Conservation (phyloP, 2,329 filamentous ascomycete species). For the Emmonsia crescens region DNA sequence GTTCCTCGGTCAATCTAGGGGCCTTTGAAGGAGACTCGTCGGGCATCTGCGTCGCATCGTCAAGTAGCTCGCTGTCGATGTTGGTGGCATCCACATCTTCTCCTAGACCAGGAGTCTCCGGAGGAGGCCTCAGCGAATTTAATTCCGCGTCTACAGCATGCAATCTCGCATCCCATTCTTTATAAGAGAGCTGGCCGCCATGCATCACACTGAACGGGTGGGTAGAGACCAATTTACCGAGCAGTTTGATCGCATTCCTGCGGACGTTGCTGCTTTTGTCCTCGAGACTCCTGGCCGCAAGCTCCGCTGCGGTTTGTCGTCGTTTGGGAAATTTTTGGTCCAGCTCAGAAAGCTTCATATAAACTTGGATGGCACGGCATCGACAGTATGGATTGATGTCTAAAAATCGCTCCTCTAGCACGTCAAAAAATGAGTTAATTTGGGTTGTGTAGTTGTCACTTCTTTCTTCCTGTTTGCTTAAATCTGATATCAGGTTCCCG, state of each 20-base stretch:
- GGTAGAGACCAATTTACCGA: slow-evolving; percentile 79
- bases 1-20: slow-evolving; percentile 63
- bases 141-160: slow-evolving; percentile 76
- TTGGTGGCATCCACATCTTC: slow-evolving; percentile 53
- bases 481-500: slow-evolving; percentile 82
- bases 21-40: slow-evolving; percentile 54
- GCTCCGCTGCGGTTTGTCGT: slow-evolving; percentile 73
- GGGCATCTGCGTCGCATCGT: slow-evolving; percentile 76
- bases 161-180: slow-evolving; percentile 74
- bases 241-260: slow-evolving; percentile 85
- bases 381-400: slow-evolving; percentile 96
- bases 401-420: slow-evolving; percentile 88
- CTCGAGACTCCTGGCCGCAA: slow-evolving; percentile 79
- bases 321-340: slow-evolving; percentile 93
- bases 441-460: slow-evolving; percentile 90
- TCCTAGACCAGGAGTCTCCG: slow-evolving; percentile 59
- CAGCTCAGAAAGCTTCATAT: slow-evolving; percentile 82
- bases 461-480: slow-evolving; percentile 83
- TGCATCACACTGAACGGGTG: slow-evolving; percentile 92
- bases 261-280: slow-evolving; percentile 98
- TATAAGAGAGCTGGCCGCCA: slow-evolving; percentile 70
- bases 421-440: slow-evolving; percentile 93
- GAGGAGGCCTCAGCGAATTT: slow-evolving; percentile 67
- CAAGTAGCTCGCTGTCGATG: slow-evolving; percentile 67
- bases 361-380: slow-evolving; percentile 85